Base-by-base conservation (phyloP, 2,329 filamentous ascomycete species). In the Trichothecium sympodiale region DNA sequence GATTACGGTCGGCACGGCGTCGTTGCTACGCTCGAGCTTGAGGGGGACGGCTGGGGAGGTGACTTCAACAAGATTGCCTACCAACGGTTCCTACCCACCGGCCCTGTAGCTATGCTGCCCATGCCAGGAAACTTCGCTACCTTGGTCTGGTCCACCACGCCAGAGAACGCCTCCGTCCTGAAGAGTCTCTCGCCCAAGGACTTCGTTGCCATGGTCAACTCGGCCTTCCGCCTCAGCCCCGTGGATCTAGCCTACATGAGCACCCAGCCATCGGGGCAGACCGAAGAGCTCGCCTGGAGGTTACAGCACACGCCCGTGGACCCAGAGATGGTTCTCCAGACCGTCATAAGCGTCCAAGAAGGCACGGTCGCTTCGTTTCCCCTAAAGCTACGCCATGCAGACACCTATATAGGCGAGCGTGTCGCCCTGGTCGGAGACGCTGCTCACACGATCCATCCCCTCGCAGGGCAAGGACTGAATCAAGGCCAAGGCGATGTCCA, bases 381-480 rank as follows among this genome's bases (percentile, higher is more conserved):
- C 0, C 72, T 98, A 14, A 84, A 82, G 52, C 70, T 96, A 64
- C 80, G 88, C 18, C 91, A 98, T 55, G 88, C 89, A n/a, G 84
- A 93, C 51, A 86, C 84, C 2, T 98, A 98, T 54, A 83, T 84
- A 29, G 83, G 79, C 28, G 86, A 94, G 50, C 80, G 91, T n/a
- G 68, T 95, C 8, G 91, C 88, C 1, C 73, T 98, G 1, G 77
- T 98, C 26, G 91, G 91, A 41, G 91, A 98, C 46, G 91, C 91
- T 2, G 91, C 91, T 7, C 91, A 98, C 56, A 94, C 88, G 2
- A 79, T 94, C 44, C 91, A 98, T 56, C 91, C 91, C 0, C 77
- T 98, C 4, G 91, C 86, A 2, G 91, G 91, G 1, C 91, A 96
- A 58, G 91, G 91, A 1, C 68, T 98, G 12, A 98, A 98, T 53